Evolutionary conservation across 2,329 filamentous ascomycete genomes (phyloP), one percentile per base, ranked within the genome.

Genomic region (Trichoderma guizhouense): DNA sequence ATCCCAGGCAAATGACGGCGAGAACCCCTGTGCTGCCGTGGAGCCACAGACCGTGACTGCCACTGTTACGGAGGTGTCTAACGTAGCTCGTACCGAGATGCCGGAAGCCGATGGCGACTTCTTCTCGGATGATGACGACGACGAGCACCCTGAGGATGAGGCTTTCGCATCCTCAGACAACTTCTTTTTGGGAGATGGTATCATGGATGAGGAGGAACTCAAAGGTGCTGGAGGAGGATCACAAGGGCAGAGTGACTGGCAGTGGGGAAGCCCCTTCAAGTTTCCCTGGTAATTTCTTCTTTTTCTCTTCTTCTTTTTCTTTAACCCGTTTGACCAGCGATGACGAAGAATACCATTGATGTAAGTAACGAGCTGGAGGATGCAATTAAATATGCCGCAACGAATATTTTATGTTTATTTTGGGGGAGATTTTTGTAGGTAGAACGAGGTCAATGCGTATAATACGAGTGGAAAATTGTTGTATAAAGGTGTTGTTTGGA

Each of bases 11-110:
- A 72, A 53, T 15, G 64, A 72, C 32, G 57, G n/a, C 18, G 67
- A 64, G 36, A 69, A 72, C 32, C 71, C 71, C 9, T 72, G 71
- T 21, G 61, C 57, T 12, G 67, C 69, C 55, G 24, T 71, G 24
- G 64, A 73, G 43, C 71, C 71, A 24, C 68, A 73, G 21, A 73
- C 72, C 3, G 63, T 65, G 72, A 71, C 66, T 30, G 60, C 61
- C 8, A 73, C 72, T 34, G 79, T 83, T 73, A 84, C 81, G 7
- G 78, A 81, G 73, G 81, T 78, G 8, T 75, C 30, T 3, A 68
- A 65, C 12, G 47, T 55, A 30, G 61, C 51, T 51, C 71, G 14
- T 12, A 57, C 36, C 14, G 61, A 82, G 72, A 82, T 78, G 1
- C 73, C 77, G 57, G 71, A 72, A 34, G 68, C 75, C 15, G 64